Base-by-base conservation (phyloP, 352 stramenopile species). In the Phytophthora pini region DNA sequence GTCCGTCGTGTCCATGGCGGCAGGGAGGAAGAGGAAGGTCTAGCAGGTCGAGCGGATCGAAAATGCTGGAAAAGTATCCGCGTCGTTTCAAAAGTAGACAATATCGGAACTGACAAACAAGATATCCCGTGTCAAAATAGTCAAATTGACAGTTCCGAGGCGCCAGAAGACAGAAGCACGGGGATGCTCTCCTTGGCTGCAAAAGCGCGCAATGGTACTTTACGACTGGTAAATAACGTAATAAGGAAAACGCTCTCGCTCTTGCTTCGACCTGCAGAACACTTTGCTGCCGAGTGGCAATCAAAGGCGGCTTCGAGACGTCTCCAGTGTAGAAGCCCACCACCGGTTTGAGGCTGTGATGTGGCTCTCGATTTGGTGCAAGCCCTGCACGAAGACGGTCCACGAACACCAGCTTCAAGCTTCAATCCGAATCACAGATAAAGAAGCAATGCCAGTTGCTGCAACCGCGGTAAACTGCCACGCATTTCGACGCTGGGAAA, bases 1-100 rank as follows among this genome's bases (percentile, higher is more conserved):
- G 59, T 99, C 89, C 17, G 93, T 98, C 45, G 91, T 98, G 70
- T 98, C 95, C 94, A 99, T 98, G 10, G 49, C 56, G 43, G 45
- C 8, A 12, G 9, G 31, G 11, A 52, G 11, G n/a, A 54, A 24
- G 20, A 29, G 6, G 27, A 17, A 41, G 40, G 32, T 13, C 8
- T 1, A 0, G 29, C 6, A 34, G 29, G 29, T 34, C 9, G n/a
- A 24, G 41, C 38, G 49, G 44, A 10, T 68, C 59, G 61, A 49
- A 52, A 69, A 49, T 61, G 31, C 20, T 50, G 45, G 29, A 60
- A 50, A 50, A 26, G 59, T 68, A 73, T 61, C 65, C 53, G 59
- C 57, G 64, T 64, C 64, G 49, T 41, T 52, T 72, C 64, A 26
- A 26, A 26, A 26, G 31, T 9, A 32, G 29, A 32, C 7, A 31